A percentile compares a stretch with the other conserved stretches of the same genome.
Conservation (phyloP, 306 rosid species). For the Sesbania bispinosa region DNA sequence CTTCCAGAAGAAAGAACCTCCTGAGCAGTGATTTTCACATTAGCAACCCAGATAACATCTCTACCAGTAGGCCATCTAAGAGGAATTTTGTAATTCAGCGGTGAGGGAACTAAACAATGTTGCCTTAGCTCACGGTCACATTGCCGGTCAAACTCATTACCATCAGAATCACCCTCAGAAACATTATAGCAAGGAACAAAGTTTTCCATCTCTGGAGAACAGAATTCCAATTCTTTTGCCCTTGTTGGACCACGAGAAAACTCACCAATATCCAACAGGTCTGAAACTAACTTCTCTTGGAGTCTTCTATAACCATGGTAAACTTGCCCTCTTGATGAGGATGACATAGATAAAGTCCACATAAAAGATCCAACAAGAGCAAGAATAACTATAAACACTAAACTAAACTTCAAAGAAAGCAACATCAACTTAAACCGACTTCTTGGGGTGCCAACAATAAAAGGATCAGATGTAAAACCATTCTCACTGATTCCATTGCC, state of each 20-base stretch:
- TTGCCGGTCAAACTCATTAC: slow-evolving; percentile 48
- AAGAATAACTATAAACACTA: slow-evolving; percentile 61
- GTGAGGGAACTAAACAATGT: slow-evolving; percentile 74
- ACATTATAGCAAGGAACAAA: slow-evolving; percentile 84
- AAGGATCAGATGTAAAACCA: slow-evolving; percentile 74
- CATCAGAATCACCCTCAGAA: slow-evolving; percentile 55
- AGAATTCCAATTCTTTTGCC: slow-evolving; percentile 76
- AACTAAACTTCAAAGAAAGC: slow-evolving; percentile 71
- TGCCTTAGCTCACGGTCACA: slow-evolving; percentile 58
- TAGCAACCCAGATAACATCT: slow-evolving; percentile 90
- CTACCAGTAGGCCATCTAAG: slow-evolving; percentile 97
- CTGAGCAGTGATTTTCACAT: slow-evolving; percentile 89
- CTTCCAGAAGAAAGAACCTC: slow-evolving; percentile 98
- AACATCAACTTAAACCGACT: slow-evolving; percentile 60
- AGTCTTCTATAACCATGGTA: slow-evolving; percentile 90
- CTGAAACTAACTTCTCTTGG: slow-evolving; percentile 82
- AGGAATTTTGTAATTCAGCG: slow-evolving; percentile 85
- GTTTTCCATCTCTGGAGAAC: slow-evolving; percentile 69
- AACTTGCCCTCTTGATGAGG: slow-evolving; percentile 74
- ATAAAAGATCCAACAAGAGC: slow-evolving; percentile 93
- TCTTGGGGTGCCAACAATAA: slow-evolving; percentile 48
- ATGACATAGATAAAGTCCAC: slow-evolving; percentile 88
- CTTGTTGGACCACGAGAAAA: slow-evolving; percentile 67
- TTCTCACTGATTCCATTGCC: slow-evolving; percentile 45
- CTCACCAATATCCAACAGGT: slow-evolving; percentile 88